Conservation (phyloP, 768 basidiomycete genomes). For the Lanmaoa rubissima region DNA sequence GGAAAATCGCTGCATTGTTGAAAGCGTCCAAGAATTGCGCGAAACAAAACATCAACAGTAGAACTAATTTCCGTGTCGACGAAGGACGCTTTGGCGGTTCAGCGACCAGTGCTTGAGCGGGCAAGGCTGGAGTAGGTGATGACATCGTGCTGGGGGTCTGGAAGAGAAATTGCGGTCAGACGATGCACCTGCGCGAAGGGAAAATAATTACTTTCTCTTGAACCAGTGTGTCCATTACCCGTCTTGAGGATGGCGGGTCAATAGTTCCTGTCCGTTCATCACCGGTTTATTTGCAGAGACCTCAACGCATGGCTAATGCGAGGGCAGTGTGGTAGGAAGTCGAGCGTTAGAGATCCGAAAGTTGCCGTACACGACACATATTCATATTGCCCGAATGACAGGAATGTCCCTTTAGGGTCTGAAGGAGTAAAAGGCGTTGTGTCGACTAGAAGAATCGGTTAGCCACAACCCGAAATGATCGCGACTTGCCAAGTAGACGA, state of each 20-base stretch:
- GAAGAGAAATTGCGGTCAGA: not conserved
- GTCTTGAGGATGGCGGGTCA: not conserved
- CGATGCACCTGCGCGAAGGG: not conserved
- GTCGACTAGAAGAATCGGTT: not conserved
- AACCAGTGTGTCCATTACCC: not conserved
- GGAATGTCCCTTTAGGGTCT: not conserved
- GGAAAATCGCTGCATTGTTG: constrained; percentile 41
- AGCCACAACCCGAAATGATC: not conserved
- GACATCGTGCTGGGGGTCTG: constrained; percentile 12
- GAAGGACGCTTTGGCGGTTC: constrained; percentile 16
- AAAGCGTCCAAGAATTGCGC: constrained; percentile 46
- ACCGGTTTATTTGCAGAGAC: not conserved
- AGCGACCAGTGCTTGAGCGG: not conserved
- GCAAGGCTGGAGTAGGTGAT: not conserved
- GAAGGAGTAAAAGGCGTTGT: too few species aligned
- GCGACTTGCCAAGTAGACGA: too few species aligned
- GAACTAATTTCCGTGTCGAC: constrained; percentile 23
- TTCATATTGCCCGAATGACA: not conserved
- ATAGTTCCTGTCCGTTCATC: not conserved
- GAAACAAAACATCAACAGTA: constrained; percentile 40
- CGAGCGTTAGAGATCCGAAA: not conserved
- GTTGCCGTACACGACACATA: not conserved
- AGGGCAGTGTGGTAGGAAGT: not conserved
- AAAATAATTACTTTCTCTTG: not conserved
- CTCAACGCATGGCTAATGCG: not conserved